phyloP scores from a whole-genome alignment of 1,284 basidiomycete species.

The Caloboletus firmus region DNA sequence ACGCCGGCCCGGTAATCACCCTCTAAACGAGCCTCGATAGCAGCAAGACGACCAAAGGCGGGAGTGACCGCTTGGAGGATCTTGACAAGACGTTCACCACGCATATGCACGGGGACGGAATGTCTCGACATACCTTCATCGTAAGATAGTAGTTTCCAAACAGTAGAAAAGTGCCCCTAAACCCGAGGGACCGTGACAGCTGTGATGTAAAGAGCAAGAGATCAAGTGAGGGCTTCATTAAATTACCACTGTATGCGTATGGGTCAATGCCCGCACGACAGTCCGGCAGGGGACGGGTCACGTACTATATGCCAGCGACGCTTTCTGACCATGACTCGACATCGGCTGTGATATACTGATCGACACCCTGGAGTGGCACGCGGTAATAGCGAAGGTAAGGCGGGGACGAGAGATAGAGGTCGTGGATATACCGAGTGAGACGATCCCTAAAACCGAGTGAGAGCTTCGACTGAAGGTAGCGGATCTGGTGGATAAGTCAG shows the following conservation, averaged over 20 bases:
- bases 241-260: conserved; percentile 41
- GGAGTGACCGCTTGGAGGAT: conserved; percentile 88
- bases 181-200: conserved; percentile 82
- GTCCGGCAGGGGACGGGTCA: conserved; percentile 7
- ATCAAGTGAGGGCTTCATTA: conserved; percentile 91
- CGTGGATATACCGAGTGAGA: conserved; percentile 89
- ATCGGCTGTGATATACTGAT: conserved; percentile 93
- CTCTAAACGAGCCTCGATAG: conserved; percentile 82
- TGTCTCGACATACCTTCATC: conserved; percentile 40
- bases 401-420: conserved; percentile 81
- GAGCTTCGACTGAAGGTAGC: conserved; percentile 89
- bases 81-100: conserved; percentile 26
- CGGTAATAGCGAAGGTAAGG: conserved; percentile 74
- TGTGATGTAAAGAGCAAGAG: conserved; percentile 93
- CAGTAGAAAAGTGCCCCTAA: conserved; percentile 76
- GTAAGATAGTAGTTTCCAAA: conserved; percentile 88
- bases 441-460: conserved; percentile 84
- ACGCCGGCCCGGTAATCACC: conserved; percentile 93
- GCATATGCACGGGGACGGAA: background rate
- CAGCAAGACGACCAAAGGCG: conserved; percentile 90
- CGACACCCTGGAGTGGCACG: conserved; percentile 73
- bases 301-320: conserved; percentile 86
- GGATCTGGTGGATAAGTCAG: conserved; percentile 56
- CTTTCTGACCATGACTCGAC: conserved; percentile 90
- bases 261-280: background rate